Conservation (phyloP, 2,329 filamentous ascomycete genomes). For the Colletotrichum eleusines region DNA sequence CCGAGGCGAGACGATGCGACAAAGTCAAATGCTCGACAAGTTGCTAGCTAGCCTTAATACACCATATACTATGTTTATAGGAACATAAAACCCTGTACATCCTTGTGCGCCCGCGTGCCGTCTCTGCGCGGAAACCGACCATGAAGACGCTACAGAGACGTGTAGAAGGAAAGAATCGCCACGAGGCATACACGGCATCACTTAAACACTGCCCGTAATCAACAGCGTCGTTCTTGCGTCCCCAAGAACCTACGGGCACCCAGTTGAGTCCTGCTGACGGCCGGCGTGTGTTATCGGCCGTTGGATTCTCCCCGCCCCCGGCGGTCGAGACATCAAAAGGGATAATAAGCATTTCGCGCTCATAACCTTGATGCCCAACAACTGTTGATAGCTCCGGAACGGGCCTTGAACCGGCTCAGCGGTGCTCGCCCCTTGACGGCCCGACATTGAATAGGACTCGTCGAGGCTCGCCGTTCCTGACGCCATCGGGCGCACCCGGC, state of each 20-base stretch:
- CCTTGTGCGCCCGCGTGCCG: too few relatives aligned
- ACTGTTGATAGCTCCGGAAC: constrained; percentile 26
- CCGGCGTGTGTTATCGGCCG: background rate
- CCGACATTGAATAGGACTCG: constrained; percentile 2
- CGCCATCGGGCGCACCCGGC: constrained; percentile 19
- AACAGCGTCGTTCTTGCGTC: too few relatives aligned
- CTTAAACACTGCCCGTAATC: too few relatives aligned
- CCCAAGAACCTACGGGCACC: too few relatives aligned
- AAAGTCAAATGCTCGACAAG: background rate
- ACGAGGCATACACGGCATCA: too few relatives aligned
- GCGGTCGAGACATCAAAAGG: constrained; percentile 28
- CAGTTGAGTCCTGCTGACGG: background rate
- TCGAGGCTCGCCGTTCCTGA: constrained; percentile 21
- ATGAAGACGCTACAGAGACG: too few relatives aligned
- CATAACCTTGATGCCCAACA: constrained; percentile 25
- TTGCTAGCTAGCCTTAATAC: too few relatives aligned
- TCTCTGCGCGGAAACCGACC: too few relatives aligned
- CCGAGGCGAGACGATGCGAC: background rate
- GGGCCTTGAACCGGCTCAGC: constrained; percentile 19
- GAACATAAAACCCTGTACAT: too few relatives aligned
- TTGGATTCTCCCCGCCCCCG: constrained; percentile 16
- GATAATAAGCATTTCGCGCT: background rate
- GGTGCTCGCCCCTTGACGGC: background rate
- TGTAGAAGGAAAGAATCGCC: too few relatives aligned
- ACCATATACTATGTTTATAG: too few relatives aligned